Evolutionary conservation across 2,329 filamentous ascomycete genomes (phyloP).

Genomic region (Colletotrichum viniferum): DNA sequence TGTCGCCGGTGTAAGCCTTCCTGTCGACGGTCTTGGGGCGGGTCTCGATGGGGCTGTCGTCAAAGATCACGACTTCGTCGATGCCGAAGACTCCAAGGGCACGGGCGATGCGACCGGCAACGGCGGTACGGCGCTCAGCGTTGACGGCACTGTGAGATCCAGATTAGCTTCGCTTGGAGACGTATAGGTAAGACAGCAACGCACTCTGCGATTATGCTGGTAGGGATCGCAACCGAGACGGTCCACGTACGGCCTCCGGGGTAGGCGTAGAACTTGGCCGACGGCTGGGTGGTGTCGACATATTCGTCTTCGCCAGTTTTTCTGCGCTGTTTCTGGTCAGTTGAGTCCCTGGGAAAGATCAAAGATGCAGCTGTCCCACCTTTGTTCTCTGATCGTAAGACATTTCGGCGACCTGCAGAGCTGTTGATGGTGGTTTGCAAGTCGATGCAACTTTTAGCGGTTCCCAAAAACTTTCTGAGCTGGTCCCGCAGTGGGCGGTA

Average conservation of each 20-base stretch:
- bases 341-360: accelerated
- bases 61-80: conserved; percentile 83
- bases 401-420: neutral
- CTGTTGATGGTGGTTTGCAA: neutral
- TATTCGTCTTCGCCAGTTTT: conserved; percentile 49
- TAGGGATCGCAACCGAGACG: conserved; percentile 77
- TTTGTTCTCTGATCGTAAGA: conserved; percentile 23
- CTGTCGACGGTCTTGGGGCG: conserved; percentile 54
- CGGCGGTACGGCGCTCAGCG: conserved; percentile 75
- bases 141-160: conserved; percentile 62
- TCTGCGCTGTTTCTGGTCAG: conserved; percentile 47
- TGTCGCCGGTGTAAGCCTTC: conserved; percentile 67
- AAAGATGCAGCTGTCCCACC: neutral
- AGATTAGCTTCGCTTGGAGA: neutral
- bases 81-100: conserved; percentile 83
- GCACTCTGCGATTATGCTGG: conserved; percentile 78
- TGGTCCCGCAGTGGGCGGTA: neutral
- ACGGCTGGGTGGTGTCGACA: conserved; percentile 60
- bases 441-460: neutral
- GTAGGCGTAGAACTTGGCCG: conserved; percentile 69
- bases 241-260: conserved; percentile 72
- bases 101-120: conserved; percentile 78
- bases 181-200: conserved; percentile 24
- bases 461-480: conserved; percentile 13
- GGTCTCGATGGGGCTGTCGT: conserved; percentile 63